phyloP scores from a whole-genome alignment of 2,329 filamentous ascomycete species.

The Penicillium sp. region DNA sequence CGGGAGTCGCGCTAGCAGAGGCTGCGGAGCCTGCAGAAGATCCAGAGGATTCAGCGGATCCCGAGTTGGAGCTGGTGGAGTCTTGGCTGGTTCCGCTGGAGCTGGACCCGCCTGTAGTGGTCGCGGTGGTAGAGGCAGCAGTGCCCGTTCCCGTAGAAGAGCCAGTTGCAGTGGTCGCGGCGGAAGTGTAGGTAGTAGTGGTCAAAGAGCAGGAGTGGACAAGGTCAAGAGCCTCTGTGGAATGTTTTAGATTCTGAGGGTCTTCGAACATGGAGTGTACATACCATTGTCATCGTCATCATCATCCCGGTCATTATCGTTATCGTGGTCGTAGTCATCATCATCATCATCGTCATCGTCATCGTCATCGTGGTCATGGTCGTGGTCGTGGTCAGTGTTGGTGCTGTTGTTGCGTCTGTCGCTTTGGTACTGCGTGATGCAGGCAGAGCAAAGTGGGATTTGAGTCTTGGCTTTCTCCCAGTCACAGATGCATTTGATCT shows the following conservation, averaged over 20 bases:
- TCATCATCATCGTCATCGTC: conserved; percentile 13
- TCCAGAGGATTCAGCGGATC: not conserved
- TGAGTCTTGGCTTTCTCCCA: conserved; percentile 27
- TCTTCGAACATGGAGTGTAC: not conserved
- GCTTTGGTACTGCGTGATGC: conserved; percentile 29
- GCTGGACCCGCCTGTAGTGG: conserved; percentile 1
- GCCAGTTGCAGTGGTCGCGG: conserved; percentile 20
- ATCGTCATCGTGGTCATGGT: conserved; percentile 20
- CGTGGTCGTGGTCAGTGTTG: conserved; percentile 12
- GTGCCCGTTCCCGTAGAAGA: conserved; percentile 4
- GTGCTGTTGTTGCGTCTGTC: conserved; percentile 12
- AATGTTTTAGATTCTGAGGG: conserved; percentile 8
- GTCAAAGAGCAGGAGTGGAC: conserved; percentile 30
- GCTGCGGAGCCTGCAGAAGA: conserved; percentile 5
- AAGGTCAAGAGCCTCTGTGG: conserved; percentile 33
- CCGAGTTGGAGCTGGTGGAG: not conserved
- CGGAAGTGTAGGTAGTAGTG: conserved; percentile 30
- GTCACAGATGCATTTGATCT: conserved; percentile 32
- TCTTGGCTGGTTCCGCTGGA: conserved; percentile 2
- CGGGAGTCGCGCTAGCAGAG: conserved; percentile 14
- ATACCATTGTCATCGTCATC: conserved; percentile 29
- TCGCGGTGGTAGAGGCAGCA: conserved; percentile 1
- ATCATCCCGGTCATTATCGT: conserved; percentile 12
- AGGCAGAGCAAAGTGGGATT: conserved; percentile 36
- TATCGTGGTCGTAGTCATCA: conserved; percentile 15